These are phyloP conservation scores for Yamadazyma sp. DNA, from an alignment of 805 yeast genomes.

Conservation along the genomic window DNA sequence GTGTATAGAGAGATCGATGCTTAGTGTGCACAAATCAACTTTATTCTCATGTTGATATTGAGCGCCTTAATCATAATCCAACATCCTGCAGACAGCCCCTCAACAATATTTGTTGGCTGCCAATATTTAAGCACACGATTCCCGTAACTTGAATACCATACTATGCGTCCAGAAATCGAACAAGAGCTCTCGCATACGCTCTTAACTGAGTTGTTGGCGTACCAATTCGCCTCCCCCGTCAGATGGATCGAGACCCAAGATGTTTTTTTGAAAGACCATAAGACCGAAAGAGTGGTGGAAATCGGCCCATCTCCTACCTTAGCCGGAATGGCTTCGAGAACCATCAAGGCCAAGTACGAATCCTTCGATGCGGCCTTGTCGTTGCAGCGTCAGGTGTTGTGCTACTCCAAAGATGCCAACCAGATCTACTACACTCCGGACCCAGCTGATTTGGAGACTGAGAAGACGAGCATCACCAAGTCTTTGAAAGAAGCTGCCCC, in stretches of 20 bases:
- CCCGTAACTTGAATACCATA: conserved; percentile 3
- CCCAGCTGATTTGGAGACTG: conserved; percentile 51
- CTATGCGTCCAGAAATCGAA: conserved; percentile 90
- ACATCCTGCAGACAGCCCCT: conserved; percentile 7
- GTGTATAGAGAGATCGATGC: too few species aligned
- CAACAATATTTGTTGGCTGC: conserved; percentile 8
- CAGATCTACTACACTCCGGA: conserved; percentile 94
- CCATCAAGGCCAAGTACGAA: conserved; percentile 92
- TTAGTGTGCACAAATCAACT: too few species aligned
- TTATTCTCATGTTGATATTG: background rate
- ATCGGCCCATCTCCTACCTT: conserved; percentile 98
- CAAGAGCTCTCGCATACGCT: conserved; percentile 96
- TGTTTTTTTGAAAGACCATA: conserved; percentile 89
- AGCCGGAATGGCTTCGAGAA: conserved; percentile 98
- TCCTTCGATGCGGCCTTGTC: conserved; percentile 97
- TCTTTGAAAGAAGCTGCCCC: conserved; percentile 27
- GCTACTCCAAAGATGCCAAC: conserved; percentile 94
- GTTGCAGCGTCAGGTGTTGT: conserved; percentile 87
- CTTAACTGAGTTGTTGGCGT: conserved; percentile 93
- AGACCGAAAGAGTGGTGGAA: conserved; percentile 96
- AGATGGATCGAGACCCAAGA: conserved; percentile 99
- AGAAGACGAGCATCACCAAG: conserved; percentile 17
- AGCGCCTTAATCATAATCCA: conserved; percentile 1
- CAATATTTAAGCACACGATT: conserved; percentile 7
- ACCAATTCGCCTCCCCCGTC: conserved; percentile 98